These are phyloP conservation scores for Apiotrichum laibachii DNA, from an alignment of 1,284 basidiomycete genomes.

Conservation along the genomic window DNA sequence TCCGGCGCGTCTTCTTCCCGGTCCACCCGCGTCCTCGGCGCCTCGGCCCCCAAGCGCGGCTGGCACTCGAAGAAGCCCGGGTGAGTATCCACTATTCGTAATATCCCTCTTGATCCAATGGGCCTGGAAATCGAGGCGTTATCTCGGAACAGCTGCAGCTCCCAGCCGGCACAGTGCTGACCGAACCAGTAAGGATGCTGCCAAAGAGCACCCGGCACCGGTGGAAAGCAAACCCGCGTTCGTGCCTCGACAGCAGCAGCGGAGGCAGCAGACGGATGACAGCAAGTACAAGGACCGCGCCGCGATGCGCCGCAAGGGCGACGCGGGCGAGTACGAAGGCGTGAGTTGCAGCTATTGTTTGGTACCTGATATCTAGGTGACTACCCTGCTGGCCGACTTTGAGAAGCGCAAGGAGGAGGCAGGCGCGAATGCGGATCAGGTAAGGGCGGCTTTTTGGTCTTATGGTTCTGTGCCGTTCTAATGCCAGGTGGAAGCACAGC, in stretches of 20 bases:
- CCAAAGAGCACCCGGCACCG: slow-evolving; percentile 1
- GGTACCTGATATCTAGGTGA: slow-evolving; percentile 10
- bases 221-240: slow-evolving; percentile 25
- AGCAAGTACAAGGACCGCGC: slow-evolving; percentile 50
- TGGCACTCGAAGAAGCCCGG: slow-evolving; percentile 40
- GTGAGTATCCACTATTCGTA: slow-evolving; percentile 12
- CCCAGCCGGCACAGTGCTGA: too few relatives aligned
- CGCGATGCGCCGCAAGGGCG: slow-evolving; percentile 41
- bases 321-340: slow-evolving; percentile 47
- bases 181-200: neutral
- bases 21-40: slow-evolving; percentile 32
- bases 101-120: neutral
- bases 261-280: slow-evolving; percentile 20
- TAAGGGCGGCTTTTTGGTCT: slow-evolving; percentile 1
- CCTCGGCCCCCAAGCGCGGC: slow-evolving; percentile 32
- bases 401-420: slow-evolving; percentile 62
- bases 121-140: too few relatives aligned
- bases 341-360: slow-evolving; percentile 23
- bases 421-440: slow-evolving; percentile 56
- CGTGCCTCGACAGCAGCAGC: slow-evolving; percentile 36
- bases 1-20: slow-evolving; percentile 29
- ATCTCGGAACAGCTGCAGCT: too few relatives aligned
- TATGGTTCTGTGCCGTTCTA: neutral
- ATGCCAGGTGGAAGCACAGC: slow-evolving; percentile 66
- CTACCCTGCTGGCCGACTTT: slow-evolving; percentile 67